Evolutionary conservation across 768 basidiomycete species (phyloP).

Genomic region (Wakefieldia striispora): DNA sequence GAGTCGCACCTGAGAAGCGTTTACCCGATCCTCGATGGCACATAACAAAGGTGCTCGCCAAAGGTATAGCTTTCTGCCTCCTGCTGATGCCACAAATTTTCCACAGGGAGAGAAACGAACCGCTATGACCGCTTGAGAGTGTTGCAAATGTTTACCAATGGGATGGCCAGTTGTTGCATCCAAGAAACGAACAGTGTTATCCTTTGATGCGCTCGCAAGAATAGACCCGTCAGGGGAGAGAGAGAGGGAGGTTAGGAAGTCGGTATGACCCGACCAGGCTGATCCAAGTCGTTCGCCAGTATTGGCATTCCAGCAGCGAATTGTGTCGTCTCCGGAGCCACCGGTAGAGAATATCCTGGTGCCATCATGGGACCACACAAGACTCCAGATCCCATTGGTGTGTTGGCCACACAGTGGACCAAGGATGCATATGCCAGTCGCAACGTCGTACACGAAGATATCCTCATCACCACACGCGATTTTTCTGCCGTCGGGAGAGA

Average conservation of each 20-base stretch:
- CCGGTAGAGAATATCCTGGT: conserved; percentile 7
- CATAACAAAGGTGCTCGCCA: conserved; percentile 4
- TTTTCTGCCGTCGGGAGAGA: not conserved
- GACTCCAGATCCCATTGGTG: not conserved
- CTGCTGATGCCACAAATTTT: not conserved
- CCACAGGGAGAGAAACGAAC: conserved; percentile 12
- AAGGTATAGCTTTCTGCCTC: not conserved
- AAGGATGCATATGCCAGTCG: not conserved
- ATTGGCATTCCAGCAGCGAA: conserved; percentile 2
- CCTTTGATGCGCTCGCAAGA: conserved; percentile 1
- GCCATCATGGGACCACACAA: conserved; percentile 16
- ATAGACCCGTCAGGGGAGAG: conserved; percentile 2
- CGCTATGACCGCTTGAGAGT: not conserved
- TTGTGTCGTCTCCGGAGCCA: not conserved
- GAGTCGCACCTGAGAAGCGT: too few relatives aligned
- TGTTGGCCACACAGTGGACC: not conserved
- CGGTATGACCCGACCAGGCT: conserved; percentile 16
- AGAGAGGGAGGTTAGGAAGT: not conserved
- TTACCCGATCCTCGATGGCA: too few relatives aligned
- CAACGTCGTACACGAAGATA: not conserved
- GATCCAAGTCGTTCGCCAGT: conserved; percentile 2
- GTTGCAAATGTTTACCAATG: not conserved
- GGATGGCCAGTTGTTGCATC: not conserved
- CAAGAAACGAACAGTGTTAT: conserved; percentile 6
- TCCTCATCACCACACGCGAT: not conserved